These are phyloP conservation scores for Syncephalastrum monosporum DNA, from an alignment of 371 early-diverging fungal species.

Conservation along the genomic window DNA sequence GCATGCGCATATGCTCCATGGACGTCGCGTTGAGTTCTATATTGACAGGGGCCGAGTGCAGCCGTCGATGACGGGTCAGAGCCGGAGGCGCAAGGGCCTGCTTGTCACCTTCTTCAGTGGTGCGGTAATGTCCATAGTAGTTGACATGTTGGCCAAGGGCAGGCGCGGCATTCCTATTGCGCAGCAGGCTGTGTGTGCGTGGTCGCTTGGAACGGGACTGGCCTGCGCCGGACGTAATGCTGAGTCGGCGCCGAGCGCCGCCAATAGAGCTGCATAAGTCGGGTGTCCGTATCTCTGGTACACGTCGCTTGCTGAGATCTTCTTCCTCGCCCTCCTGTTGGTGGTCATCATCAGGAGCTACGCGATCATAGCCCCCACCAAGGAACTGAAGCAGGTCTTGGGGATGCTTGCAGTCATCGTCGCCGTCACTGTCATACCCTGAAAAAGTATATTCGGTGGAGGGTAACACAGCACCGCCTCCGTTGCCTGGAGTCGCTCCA, in stretches of 20 bases:
- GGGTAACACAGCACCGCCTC: constrained; percentile 26
- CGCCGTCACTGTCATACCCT: constrained; percentile 65
- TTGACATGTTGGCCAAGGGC: constrained; percentile 17
- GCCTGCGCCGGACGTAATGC: constrained; percentile 10
- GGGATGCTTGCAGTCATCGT: constrained; percentile 38
- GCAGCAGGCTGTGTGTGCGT: constrained; percentile 40
- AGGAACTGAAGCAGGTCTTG: constrained; percentile 37
- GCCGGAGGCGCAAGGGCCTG: background rate
- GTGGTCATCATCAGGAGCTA: constrained; percentile 8
- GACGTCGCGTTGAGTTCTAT: constrained; percentile 61
- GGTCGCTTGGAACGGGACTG: constrained; percentile 19
- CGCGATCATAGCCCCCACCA: constrained; percentile 23
- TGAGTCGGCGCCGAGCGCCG: constrained; percentile 14
- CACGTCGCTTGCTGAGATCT: constrained; percentile 2
- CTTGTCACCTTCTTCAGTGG: constrained; percentile 1
- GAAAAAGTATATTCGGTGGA: constrained; percentile 60
- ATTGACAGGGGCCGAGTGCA: constrained; percentile 34
- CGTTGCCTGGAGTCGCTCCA: constrained; percentile 1
- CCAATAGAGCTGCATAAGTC: constrained; percentile 16
- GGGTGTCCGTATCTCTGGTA: constrained; percentile 14
- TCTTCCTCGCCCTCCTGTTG: background rate
- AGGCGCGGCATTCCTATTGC: constrained; percentile 24
- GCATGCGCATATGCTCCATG: constrained; percentile 59
- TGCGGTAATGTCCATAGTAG: constrained; percentile 6
- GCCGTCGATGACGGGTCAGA: constrained; percentile 30